Base-by-base conservation (phyloP, 192 early-diverging fungal genomes). In the Podila epicladia region DNA sequence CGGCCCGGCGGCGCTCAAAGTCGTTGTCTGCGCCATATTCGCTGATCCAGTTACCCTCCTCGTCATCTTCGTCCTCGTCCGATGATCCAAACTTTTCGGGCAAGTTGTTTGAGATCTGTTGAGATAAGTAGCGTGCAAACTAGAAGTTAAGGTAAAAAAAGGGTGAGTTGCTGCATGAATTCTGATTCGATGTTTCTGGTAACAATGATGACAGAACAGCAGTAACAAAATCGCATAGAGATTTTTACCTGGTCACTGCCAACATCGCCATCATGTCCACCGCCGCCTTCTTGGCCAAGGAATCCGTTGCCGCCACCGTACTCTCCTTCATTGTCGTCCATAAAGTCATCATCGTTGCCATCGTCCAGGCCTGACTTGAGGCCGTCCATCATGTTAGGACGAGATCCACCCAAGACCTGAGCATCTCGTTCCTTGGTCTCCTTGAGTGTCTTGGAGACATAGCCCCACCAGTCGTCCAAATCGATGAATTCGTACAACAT, bases 41-140 rank as follows among this genome's bases (percentile, higher is more conserved):
- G 31, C 73, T 71, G 50, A 84, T 83, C 90, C 88, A 90, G 50
- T 80, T 79, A 48, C 85, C 80, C 33, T 85, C 87, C 24, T 88
- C 85, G 7, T 84, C 87, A 7, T 85, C 88, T 9, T 88, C 89
- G 22, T 88, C 87, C 50, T 93, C 92, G 32, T 91, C 92, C 20
- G 88, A 88, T 20, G 87, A 89, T 28, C 86, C 85, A 77, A 93
- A 91, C 68, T 91, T 87, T 69, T 93, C 91, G 15, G 92, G 90
- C 41, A 92, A 77, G 60, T 94, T 92, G 38, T 86, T 89, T 5
- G 91, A 89, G 35, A 94, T 87, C 60, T 92, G 88, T 62, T 93
- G 92, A 62, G 87, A 89, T 35, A 94, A 69, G 74, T 88, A 94
- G 35, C 91, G 72, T 9, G 93, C 91, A 83, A 92, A 92, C 91